Conservation (phyloP, 768 basidiomycete species). For the Boletus vinaceobasis region DNA sequence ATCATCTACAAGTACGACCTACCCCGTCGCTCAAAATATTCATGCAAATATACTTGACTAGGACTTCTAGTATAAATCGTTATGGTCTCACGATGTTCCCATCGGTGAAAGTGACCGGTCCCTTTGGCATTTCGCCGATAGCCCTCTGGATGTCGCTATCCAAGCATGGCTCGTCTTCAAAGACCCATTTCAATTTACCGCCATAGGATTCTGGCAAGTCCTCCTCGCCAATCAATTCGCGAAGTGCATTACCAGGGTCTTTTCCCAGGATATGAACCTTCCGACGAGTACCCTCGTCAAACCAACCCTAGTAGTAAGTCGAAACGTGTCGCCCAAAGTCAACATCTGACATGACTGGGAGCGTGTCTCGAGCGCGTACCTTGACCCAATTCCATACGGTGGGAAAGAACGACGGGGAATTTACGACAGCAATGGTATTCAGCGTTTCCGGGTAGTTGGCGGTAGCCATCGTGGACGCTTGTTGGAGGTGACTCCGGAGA, state of each 20-base stretch:
- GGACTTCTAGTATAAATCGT: not conserved
- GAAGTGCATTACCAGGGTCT: slow-evolving; percentile 51
- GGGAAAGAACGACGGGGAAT: slow-evolving; percentile 79
- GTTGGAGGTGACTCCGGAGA: slow-evolving; percentile 67
- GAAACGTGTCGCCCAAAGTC: not conserved
- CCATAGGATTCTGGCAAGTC: slow-evolving; percentile 71
- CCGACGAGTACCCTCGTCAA: slow-evolving; percentile 71
- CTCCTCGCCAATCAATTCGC: slow-evolving; percentile 43
- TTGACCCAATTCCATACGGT: slow-evolving; percentile 86
- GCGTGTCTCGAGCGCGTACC: slow-evolving; percentile 32
- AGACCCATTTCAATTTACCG: slow-evolving; percentile 69
- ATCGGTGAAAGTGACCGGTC: slow-evolving; percentile 49
- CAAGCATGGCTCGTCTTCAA: slow-evolving; percentile 60
- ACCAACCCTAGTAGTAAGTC: slow-evolving; percentile 53
- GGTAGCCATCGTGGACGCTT: slow-evolving; percentile 70
- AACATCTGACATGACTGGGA: not conserved
- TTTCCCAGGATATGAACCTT: slow-evolving; percentile 76
- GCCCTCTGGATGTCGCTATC: slow-evolving; percentile 51
- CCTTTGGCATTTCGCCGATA: slow-evolving; percentile 52
- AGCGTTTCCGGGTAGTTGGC: slow-evolving; percentile 83
- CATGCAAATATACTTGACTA: not conserved
- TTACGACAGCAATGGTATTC: slow-evolving; percentile 63
- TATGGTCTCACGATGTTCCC: slow-evolving; percentile 37
- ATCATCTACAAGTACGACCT: too few species aligned
- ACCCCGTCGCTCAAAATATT: not conserved